These are phyloP conservation scores for Kluyveromyces sp. DNA, from an alignment of 1,139 yeast genomes.

Conservation along the genomic window DNA sequence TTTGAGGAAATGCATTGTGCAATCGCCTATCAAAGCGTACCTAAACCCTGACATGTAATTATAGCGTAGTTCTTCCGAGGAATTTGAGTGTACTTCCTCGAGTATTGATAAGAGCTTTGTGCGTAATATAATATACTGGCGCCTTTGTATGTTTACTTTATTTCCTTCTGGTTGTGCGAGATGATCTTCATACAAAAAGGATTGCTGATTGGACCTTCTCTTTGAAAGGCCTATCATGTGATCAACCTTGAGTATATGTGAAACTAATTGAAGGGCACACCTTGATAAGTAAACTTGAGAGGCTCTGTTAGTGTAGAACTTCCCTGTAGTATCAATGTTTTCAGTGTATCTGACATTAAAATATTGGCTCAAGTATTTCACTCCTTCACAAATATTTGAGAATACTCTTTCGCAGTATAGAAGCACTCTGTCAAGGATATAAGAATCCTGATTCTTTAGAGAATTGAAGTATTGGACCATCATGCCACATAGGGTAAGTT, in stretches of 20 bases:
- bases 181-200: slow-evolving; percentile 2
- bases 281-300: slow-evolving; percentile 2
- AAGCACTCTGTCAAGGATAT: not conserved
- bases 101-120: not conserved
- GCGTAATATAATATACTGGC: not conserved
- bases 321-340: not conserved
- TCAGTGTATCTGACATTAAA: not conserved
- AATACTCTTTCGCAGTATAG: not conserved
- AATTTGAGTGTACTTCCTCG: not conserved
- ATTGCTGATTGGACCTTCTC: not conserved
- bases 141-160: not conserved
- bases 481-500: not conserved
- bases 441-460: not conserved
- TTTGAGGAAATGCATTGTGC: slow-evolving; percentile 2
- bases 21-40: slow-evolving; percentile 1
- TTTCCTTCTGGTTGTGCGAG: not conserved
- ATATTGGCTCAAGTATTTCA: not conserved
- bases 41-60: slow-evolving; percentile 4
- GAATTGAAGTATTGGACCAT: not conserved
- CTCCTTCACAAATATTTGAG: not conserved
- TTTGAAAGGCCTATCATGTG: slow-evolving; percentile 1
- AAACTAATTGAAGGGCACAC: not conserved
- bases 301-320: slow-evolving; percentile 1
- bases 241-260: not conserved
- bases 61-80: slow-evolving; percentile 5